These are phyloP conservation scores for Citrus inodora DNA, from an alignment of 345 rosid species.

Conservation along the genomic window DNA sequence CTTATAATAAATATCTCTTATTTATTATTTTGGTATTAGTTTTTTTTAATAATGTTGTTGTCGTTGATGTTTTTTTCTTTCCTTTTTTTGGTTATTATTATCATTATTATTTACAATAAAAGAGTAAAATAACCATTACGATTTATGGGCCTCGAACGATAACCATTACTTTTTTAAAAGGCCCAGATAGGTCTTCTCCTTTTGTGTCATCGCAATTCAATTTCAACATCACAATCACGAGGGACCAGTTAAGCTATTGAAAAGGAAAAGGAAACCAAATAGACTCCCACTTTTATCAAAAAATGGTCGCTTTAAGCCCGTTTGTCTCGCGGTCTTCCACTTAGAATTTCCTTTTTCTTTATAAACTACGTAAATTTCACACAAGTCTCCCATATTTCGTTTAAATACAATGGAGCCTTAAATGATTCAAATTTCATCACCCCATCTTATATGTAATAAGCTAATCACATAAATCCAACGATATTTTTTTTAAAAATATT, in stretches of 20 bases:
- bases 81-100: too few relatives aligned
- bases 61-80: too few relatives aligned
- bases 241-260: neutral
- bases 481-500: too few relatives aligned
- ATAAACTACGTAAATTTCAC: neutral
- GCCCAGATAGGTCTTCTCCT: too few relatives aligned
- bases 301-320: neutral
- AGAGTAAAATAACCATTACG: too few relatives aligned
- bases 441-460: too few relatives aligned
- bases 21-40: too few relatives aligned
- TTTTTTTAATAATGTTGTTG: too few relatives aligned
- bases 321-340: neutral
- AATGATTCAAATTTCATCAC: too few relatives aligned
- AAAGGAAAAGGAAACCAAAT: neutral
- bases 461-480: too few relatives aligned
- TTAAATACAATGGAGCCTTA: neutral
- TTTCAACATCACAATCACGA: neutral
- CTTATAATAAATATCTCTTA: neutral
- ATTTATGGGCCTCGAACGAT: neutral
- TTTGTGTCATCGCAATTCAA: too few relatives aligned
- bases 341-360: neutral
- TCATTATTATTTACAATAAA: too few relatives aligned
- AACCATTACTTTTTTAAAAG: neutral
- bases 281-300: neutral
- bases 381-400: neutral